phyloP scores from a whole-genome alignment of 2,329 filamentous ascomycete species.

The Diaporthe longicolla region DNA sequence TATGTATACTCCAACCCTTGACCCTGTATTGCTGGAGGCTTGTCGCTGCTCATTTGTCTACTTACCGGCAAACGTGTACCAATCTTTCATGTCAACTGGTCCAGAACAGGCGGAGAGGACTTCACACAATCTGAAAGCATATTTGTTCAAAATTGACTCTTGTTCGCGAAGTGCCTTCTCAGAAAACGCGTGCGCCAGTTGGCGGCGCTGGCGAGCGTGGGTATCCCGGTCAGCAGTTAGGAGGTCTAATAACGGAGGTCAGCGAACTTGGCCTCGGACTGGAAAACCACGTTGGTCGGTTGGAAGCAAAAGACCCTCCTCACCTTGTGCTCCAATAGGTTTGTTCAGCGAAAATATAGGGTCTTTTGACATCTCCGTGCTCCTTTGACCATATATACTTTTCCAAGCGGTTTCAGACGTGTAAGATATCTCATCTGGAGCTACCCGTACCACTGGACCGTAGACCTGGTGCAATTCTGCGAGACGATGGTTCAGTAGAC shows the following conservation, averaged over 20 bases:
- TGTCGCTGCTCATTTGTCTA: neutral
- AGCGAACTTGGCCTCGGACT: neutral
- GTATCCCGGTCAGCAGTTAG: conserved; percentile 12
- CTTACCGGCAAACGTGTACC: conserved; percentile 16
- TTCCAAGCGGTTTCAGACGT: conserved; percentile 13
- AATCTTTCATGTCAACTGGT: neutral
- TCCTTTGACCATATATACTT: conserved; percentile 16
- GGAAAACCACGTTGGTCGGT: fast-evolving
- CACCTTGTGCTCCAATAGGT: conserved; percentile 5
- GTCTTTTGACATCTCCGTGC: neutral
- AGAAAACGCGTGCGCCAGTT: conserved; percentile 7
- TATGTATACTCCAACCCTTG: neutral
- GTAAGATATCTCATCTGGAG: conserved; percentile 11
- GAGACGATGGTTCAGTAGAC: conserved; percentile 3
- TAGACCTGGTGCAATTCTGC: neutral
- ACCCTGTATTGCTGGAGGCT: neutral
- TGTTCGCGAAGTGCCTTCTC: conserved; percentile 9
- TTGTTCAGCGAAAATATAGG: conserved; percentile 1
- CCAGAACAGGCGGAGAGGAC: neutral
- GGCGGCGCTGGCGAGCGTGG: neutral
- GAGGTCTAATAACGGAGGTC: neutral
- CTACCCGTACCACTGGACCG: neutral
- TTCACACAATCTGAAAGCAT: conserved; percentile 3
- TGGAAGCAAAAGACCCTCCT: too few relatives aligned
- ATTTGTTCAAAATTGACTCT: neutral